A percentile compares a stretch with the other conserved stretches of the same genome.
These are phyloP conservation scores for Backusella luteola DNA, from an alignment of 192 early-diverging fungal species.

Conservation along the genomic window DNA sequence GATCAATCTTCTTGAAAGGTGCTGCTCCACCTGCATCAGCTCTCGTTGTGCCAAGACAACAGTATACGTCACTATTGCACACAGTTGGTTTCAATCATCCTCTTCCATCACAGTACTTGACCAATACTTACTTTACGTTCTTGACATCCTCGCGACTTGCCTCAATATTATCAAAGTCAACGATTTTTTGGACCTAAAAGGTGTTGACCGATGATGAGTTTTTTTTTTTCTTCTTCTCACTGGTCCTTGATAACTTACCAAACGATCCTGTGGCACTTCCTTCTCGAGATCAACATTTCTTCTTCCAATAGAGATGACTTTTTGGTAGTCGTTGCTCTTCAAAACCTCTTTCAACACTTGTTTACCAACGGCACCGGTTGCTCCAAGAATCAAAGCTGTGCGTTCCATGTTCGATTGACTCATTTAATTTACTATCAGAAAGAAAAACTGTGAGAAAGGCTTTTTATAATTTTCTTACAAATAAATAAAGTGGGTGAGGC, in stretches of 20 bases:
- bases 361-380: slow-evolving; percentile 55
- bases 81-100: slow-evolving; percentile 12
- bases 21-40: slow-evolving; percentile 62
- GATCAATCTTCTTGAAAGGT: slow-evolving; percentile 74
- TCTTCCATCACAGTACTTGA: background rate
- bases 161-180: slow-evolving; percentile 75
- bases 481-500: too few species aligned
- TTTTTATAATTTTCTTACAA: too few species aligned
- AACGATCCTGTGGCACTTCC: slow-evolving; percentile 39
- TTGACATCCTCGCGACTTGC: slow-evolving; percentile 34
- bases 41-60: slow-evolving; percentile 72
- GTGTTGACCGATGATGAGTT: background rate
- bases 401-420: background rate
- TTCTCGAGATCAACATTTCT: slow-evolving; percentile 41
- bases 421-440: background rate
- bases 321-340: slow-evolving; percentile 39
- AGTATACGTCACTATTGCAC: slow-evolving; percentile 61
- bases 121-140: slow-evolving; percentile 45
- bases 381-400: slow-evolving; percentile 35
- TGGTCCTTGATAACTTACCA: slow-evolving; percentile 21
- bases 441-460: too few species aligned
- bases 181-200: slow-evolving; percentile 55
- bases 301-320: slow-evolving; percentile 58
- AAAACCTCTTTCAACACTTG: slow-evolving; percentile 53
- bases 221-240: background rate